These are phyloP conservation scores for Paramarasmius palmivorus DNA, from an alignment of 1,284 basidiomycete species.

Conservation along the genomic window DNA sequence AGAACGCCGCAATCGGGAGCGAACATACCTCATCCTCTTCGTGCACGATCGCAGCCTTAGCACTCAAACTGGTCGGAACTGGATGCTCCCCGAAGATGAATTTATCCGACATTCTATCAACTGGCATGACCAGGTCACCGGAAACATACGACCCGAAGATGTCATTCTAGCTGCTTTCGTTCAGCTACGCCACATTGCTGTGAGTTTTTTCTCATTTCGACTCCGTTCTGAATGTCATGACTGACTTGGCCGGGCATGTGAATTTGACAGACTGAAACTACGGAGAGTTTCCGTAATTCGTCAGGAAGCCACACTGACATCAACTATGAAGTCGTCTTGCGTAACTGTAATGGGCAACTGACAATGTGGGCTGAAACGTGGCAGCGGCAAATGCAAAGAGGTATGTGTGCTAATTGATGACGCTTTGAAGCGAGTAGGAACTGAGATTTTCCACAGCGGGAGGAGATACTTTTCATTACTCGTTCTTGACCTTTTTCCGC, in stretches of 20 bases:
- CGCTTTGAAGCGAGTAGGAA: background rate
- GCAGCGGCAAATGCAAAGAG: constrained; percentile 68
- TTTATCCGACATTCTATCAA: constrained; percentile 61
- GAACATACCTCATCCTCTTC: constrained; percentile 80
- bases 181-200: constrained; percentile 71
- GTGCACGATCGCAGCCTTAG: constrained; percentile 81
- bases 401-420: constrained; percentile 33
- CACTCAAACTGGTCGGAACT: constrained; percentile 79
- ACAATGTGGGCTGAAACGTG: constrained; percentile 70
- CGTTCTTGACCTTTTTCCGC: constrained; percentile 68
- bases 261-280: constrained; percentile 66
- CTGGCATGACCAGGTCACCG: constrained; percentile 68
- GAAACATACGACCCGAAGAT: constrained; percentile 68
- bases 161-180: constrained; percentile 77
- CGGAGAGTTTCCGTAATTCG: constrained; percentile 66
- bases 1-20: constrained; percentile 78
- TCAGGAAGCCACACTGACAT: constrained; percentile 58
- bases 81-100: constrained; percentile 85
- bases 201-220: constrained; percentile 33
- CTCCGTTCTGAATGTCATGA: constrained; percentile 14
- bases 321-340: constrained; percentile 68
- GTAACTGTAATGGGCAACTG: constrained; percentile 69
- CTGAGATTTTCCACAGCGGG: constrained; percentile 7
- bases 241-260: background rate
- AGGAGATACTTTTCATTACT: constrained; percentile 11